Base-by-base conservation (phyloP, 2,329 filamentous ascomycete genomes). In the Aspergillus pseudonomiae region DNA sequence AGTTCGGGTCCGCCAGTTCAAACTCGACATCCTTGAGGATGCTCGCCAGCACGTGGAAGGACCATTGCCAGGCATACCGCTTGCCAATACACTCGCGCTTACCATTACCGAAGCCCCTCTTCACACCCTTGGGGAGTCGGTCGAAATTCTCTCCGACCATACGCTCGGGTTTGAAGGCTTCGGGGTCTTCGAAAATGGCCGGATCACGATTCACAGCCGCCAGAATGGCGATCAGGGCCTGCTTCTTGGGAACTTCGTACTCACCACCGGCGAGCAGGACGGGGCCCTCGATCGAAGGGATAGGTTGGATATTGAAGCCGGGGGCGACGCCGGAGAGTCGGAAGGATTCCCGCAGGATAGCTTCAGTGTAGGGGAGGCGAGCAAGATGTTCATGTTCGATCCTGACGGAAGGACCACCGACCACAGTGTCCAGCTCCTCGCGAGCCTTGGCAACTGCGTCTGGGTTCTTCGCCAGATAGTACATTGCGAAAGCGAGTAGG, bases 41-140 rank as follows among this genome's bases (percentile, higher is more conserved):
- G 66, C 88, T 83, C 0, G 87, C 85, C 65, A 89, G 80, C 7
- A 84, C 83, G 6, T 91, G 77, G 11, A 91, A 73, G 1, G 85
- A 84, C 78, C 93, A 91, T 71, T 93, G 89, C 88, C 88, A 91
- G 1, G 91, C 90, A 74, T 93, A 93, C 0, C 84, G 82, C 7
- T 88, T 81, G 1, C 91, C 91, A 62, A 93, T 92, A 67, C 91
- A 94, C 1, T 81, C 86, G 55, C 91, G 81, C 64, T 85, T 83
- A 3, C 91, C 91, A 63, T 91, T 91, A 0, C 91, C 91, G 69
- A 93, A 94, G 5, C 91, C 73, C 65, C 91, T 91, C 86, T 87
- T 91, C 30, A 84, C 83, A 60, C 86, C 86, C 16, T 83, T 83
- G 6, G 87, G 89, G 6, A 91, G 81, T 30, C 83, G 84, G 63